These are phyloP conservation scores for Xylariaceae sp. DNA, from an alignment of 2,329 filamentous ascomycete genomes.

Conservation along the genomic window DNA sequence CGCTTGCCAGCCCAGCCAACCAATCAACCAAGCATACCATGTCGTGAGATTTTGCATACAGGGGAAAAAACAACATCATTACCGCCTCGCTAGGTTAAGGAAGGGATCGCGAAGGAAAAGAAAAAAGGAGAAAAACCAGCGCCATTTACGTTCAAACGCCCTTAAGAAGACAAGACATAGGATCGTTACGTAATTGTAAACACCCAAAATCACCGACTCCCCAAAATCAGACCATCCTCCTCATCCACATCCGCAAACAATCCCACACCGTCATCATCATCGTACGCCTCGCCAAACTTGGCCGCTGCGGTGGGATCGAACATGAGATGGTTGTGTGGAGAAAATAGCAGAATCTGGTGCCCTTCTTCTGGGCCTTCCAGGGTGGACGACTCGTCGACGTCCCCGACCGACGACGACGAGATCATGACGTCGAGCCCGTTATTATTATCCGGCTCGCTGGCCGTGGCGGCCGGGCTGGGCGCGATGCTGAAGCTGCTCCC, in stretches of 20 bases:
- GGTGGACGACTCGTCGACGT: conserved; percentile 19
- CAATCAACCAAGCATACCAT: too few relatives aligned
- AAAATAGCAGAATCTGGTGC: conserved; percentile 36
- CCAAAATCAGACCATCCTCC: conserved; percentile 49
- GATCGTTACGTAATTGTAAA: too few relatives aligned
- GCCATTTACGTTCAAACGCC: too few relatives aligned
- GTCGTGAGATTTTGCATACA: too few relatives aligned
- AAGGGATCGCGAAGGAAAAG: too few relatives aligned
- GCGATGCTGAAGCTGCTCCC: conserved; percentile 42
- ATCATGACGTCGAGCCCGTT: conserved; percentile 28
- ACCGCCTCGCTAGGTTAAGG: too few relatives aligned
- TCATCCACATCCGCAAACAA: conserved; percentile 48
- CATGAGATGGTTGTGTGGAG: conserved; percentile 35
- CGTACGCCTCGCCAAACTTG: conserved; percentile 49
- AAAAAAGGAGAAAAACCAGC: too few relatives aligned
- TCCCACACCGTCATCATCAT: conserved; percentile 41
- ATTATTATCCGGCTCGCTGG: too few relatives aligned
- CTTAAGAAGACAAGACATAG: too few relatives aligned
- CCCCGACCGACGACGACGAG: conserved; percentile 25
- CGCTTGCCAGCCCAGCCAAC: too few relatives aligned
- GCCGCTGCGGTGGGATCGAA: conserved; percentile 39
- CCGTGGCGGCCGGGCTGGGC: too few relatives aligned
- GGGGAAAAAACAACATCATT: too few relatives aligned
- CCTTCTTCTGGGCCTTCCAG: conserved; percentile 37
- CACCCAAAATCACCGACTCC: conserved; percentile 21